Percentiles rank a stretch among this genome's conserved stretches.
phyloP scores from a whole-genome alignment of 2,329 filamentous ascomycete species.

The Epichloe gansuensis region DNA sequence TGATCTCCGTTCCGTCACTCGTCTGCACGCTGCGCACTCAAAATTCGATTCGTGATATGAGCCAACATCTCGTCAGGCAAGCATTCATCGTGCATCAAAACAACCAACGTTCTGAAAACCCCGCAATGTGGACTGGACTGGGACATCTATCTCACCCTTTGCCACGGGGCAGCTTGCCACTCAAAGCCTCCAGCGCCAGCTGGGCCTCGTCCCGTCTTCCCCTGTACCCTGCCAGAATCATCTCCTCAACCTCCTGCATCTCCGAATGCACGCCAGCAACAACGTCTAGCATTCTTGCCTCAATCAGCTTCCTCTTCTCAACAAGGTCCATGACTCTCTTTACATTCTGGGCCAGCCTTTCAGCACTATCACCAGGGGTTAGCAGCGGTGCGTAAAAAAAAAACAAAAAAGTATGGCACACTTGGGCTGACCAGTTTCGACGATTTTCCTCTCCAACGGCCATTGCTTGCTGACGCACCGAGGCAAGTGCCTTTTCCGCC shows the following conservation, averaged over 20 bases:
- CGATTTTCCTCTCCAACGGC: constrained; percentile 13
- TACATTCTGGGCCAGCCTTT: constrained; percentile 8
- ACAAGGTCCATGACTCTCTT: constrained; percentile 10
- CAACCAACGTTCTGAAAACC: no score
- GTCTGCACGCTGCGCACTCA: background rate
- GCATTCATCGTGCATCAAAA: background rate
- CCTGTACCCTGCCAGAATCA: constrained; percentile 18
- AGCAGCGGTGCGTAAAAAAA: background rate
- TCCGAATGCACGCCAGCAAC: constrained; percentile 9
- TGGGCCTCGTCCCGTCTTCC: constrained; percentile 16
- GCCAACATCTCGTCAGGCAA: no score
- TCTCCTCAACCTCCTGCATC: constrained; percentile 14
- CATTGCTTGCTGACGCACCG: constrained; percentile 12
- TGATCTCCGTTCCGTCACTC: background rate
- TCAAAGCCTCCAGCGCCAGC: constrained; percentile 3
- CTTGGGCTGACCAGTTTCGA: constrained; percentile 12
- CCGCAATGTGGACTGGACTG: background rate
- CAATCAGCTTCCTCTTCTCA: constrained; percentile 15
- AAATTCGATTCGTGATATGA: no score
- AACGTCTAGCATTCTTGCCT: constrained; percentile 16
- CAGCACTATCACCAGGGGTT: constrained; percentile 7
- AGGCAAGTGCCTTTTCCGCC: constrained; percentile 13
- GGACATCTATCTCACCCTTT: background rate
- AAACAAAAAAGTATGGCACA: background rate
- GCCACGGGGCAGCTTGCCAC: background rate